Evolutionary conservation across 148 eudicot genomes (phyloP).

Genomic region (Spergularia marina): DNA sequence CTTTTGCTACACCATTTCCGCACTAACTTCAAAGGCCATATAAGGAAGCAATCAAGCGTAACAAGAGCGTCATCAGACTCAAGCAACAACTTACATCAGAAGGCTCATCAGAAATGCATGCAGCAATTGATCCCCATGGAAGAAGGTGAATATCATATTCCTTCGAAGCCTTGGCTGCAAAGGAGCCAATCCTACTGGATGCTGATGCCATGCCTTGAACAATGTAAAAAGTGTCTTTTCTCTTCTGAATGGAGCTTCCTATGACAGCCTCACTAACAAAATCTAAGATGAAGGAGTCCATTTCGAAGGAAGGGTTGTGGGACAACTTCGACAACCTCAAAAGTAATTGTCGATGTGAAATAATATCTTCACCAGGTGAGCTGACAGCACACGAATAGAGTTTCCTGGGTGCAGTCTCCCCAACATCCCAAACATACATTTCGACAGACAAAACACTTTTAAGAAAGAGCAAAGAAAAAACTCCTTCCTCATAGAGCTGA

Average conservation of each 20-base stretch:
- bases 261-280: slow-evolving; percentile 61
- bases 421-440: slow-evolving; percentile 90
- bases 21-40: background rate
- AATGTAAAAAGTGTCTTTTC: slow-evolving; percentile 62
- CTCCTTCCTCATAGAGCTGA: slow-evolving; percentile 90
- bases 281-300: slow-evolving; percentile 71
- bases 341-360: slow-evolving; percentile 85
- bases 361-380: slow-evolving; percentile 52
- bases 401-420: slow-evolving; percentile 61
- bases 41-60: background rate
- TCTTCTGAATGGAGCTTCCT: slow-evolving; percentile 49
- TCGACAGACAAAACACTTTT: slow-evolving; percentile 79
- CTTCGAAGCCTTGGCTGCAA: slow-evolving; percentile 73
- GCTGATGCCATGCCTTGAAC: slow-evolving; percentile 91
- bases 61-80: background rate
- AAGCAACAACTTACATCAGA: slow-evolving; percentile 28
- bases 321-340: slow-evolving; percentile 66
- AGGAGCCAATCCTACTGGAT: slow-evolving; percentile 89
- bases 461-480: slow-evolving; percentile 74
- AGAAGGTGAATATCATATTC: slow-evolving; percentile 89
- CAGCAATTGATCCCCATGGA: slow-evolving; percentile 99
- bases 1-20: background rate
- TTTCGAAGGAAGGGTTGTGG: slow-evolving; percentile 39
- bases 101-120: slow-evolving; percentile 70
- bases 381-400: slow-evolving; percentile 71